Base-by-base conservation (phyloP, 805 yeast genomes). In the Candida xyloterini region DNA sequence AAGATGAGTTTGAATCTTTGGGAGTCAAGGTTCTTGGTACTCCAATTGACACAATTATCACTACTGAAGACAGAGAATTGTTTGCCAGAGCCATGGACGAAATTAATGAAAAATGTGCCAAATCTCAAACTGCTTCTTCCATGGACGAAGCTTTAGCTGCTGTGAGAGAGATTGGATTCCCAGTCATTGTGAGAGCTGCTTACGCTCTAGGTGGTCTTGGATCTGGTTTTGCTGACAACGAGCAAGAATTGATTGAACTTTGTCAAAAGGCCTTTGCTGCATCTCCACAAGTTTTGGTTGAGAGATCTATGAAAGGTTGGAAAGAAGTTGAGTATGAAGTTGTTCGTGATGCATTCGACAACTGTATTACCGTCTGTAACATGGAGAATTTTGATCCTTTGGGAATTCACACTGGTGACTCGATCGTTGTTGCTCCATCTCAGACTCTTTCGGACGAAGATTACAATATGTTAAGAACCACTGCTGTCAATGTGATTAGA, bases 371-470 rank as follows among this genome's bases (percentile, higher is more conserved):
- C 34, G 99, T 91, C 48, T 91, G 99, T 78, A 91, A 91, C 71
- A 91, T 91, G 99, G 99, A 91, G 71, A 91, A 91, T 70, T 91
- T 91, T 53, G 99, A 91, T 68, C 99, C 99, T 33, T 76, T 91
- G 55, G 99, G 99, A 63, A 90, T 91, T 58, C 99, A 91, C 63
- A 91, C 99, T 44, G 99, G 99, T 76, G 99, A 91, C 66, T 93
- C 98, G 40, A 93, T 91, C 59, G 99, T 91, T 42, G 96, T 91
- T 59, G 99, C 99, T 39, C 99, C 99, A 35, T 90, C 97, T 30
- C 99, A 91, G 72, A 91, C 99, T 30, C 71, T 91, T 50, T 84
- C 96, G 14, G 98, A 91, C 62, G 96, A 87, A 63, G 99, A 91
- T 59, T 91, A 90, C 71, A 87, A 91, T 70, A 93, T 93, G 98